Base-by-base conservation (phyloP, 768 basidiomycete species). In the Mycena olivaceomarginata region DNA sequence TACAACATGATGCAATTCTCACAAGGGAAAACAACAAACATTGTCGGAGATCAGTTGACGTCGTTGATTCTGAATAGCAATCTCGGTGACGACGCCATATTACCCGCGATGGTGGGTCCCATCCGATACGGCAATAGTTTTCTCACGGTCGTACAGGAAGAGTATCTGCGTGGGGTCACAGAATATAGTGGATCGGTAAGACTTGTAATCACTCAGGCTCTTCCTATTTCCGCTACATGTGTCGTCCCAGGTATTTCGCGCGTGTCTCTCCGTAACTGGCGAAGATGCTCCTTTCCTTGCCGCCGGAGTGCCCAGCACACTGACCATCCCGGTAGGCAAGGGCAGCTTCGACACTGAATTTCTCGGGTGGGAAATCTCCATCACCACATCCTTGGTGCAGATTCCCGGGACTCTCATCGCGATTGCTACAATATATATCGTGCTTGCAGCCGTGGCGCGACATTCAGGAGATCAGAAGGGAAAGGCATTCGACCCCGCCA, bases 181-280 rank as follows among this genome's bases (percentile, higher is more conserved):
- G 57, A 59, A 59, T 59, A 59, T 37, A 59, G 57, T 59, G 57
- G 57, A 59, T 59, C 57, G 31, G 57, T 59, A 59, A 59, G 57
- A 59, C 25, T 59, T 59, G 57, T n/a, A 25, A 31, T 59, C 25
- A 59, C 57, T 31, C 31, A 31, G 2, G 31, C 31, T 59, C 25
- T 59, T 12, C 57, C 25, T 37, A 59, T 59, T 31, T 59, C 31
- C 57, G 13, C 57, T 59, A 59, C 57, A 59, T 25, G 57, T 59
- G 57, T 59, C 31, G 57, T 59, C 37, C 57, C 57, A 59, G 57
- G 57, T 59, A 59, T 59, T 59, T 59, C 57, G 57, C 57, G 57
- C 57, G 57, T 59, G 57, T 59, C 57, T 59, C 57, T 59, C 57
- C 37, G 31, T 59, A 6, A 59, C 57, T 37, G 57, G 57, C 25